Conservation (phyloP, 2,329 filamentous ascomycete species). For the Cercospora sesami region DNA sequence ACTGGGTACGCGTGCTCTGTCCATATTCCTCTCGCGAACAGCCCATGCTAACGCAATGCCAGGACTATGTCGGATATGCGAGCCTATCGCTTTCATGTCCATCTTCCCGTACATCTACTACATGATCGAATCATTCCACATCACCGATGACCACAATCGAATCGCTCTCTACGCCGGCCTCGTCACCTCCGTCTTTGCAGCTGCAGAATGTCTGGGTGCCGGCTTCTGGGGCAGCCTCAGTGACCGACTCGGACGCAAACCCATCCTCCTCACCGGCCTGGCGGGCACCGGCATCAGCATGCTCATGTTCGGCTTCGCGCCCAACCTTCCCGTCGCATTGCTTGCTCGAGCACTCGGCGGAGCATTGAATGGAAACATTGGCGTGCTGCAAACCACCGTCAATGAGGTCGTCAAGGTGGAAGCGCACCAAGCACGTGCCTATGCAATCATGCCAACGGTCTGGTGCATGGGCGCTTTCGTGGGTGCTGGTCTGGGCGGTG, state of each 20-base stretch:
- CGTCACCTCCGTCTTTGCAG: constrained; percentile 93
- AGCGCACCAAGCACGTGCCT: constrained; percentile 90
- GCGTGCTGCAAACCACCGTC: constrained; percentile 91
- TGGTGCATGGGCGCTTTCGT: constrained; percentile 98
- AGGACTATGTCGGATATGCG: constrained; percentile 83
- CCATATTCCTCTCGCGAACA: neutral
- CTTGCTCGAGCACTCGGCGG: constrained; percentile 86
- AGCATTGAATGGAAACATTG: constrained; percentile 92
- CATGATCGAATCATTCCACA: constrained; percentile 90
- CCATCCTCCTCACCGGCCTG: constrained; percentile 84
- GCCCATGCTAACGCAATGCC: neutral
- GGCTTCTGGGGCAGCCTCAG: constrained; percentile 92
- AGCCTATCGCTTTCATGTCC: constrained; percentile 99
- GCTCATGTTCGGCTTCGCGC: constrained; percentile 85
- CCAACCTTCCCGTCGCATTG: constrained; percentile 77
- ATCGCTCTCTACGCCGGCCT: constrained; percentile 93
- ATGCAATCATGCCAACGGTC: constrained; percentile 96
- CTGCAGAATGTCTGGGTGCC: constrained; percentile 90
- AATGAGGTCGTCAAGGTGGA: constrained; percentile 91
- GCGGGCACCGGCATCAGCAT: constrained; percentile 91
- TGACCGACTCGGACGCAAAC: constrained; percentile 88
- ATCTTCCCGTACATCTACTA: constrained; percentile 98
- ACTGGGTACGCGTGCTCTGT: constrained; percentile 48
- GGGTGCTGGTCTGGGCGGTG: constrained; percentile 86
- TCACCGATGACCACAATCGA: constrained; percentile 73